phyloP scores from a whole-genome alignment of 768 basidiomycete species.

The Tricholoma hemisulphureum region DNA sequence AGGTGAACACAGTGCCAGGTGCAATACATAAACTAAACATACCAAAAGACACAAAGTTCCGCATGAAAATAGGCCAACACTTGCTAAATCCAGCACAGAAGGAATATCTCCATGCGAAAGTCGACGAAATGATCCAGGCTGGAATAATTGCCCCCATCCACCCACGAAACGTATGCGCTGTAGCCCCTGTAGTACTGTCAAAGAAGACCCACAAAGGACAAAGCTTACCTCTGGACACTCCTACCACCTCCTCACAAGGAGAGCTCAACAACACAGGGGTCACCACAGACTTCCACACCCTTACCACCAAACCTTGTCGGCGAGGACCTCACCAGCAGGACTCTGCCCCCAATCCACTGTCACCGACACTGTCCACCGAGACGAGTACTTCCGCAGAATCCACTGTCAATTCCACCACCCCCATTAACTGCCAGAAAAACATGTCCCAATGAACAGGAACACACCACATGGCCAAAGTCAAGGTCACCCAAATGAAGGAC shows the following conservation, averaged over 20 bases:
- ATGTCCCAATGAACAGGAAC: too few species aligned
- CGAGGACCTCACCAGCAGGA: too few species aligned
- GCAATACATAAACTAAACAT: slow-evolving; percentile 33
- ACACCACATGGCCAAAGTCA: too few species aligned
- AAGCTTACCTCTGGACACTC: not conserved
- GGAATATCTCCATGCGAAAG: not conserved
- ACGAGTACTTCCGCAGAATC: too few species aligned
- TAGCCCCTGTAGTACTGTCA: not conserved
- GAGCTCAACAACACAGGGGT: slow-evolving; percentile 10
- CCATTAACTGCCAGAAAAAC: too few species aligned
- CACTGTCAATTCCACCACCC: too few species aligned
- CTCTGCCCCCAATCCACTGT: too few species aligned
- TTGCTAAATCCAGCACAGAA: slow-evolving; percentile 1
- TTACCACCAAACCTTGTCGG: too few species aligned
- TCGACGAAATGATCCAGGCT: not conserved
- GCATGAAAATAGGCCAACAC: slow-evolving; percentile 29
- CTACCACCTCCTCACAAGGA: too few species aligned
- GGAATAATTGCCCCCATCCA: not conserved
- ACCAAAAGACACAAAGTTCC: slow-evolving; percentile 13
- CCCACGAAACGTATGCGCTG: not conserved
- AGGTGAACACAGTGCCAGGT: not conserved
- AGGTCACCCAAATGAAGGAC: too few species aligned
- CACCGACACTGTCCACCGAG: too few species aligned
- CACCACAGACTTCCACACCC: slow-evolving; percentile 15
- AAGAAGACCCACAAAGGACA: not conserved